phyloP scores from a whole-genome alignment of 371 early-diverging fungal species.

The Zychaea mexicana region DNA sequence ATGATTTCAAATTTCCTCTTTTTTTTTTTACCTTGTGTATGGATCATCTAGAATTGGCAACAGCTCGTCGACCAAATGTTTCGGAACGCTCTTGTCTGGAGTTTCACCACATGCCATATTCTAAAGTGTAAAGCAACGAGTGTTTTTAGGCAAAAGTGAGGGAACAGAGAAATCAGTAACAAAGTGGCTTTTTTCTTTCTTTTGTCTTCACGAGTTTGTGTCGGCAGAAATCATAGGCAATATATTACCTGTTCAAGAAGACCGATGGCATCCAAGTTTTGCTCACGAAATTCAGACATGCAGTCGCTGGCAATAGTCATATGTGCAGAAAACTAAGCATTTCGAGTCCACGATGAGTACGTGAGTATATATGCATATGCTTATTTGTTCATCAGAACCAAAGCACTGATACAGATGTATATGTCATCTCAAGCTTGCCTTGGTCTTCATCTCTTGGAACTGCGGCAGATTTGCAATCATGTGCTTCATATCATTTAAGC shows the following conservation, averaged over 20 bases:
- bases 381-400: not conserved
- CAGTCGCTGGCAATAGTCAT: conserved; percentile 92
- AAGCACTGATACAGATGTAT: too few relatives aligned
- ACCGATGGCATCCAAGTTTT: conserved; percentile 72
- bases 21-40: conserved; percentile 43
- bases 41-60: conserved; percentile 82
- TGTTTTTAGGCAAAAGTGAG: too few relatives aligned
- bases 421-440: conserved; percentile 33
- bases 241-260: conserved; percentile 76
- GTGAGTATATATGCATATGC: not conserved
- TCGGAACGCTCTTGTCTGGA: conserved; percentile 75
- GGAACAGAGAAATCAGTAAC: too few relatives aligned
- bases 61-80: conserved; percentile 80
- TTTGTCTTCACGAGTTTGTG: too few relatives aligned
- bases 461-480: conserved; percentile 90
- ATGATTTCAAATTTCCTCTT: not conserved
- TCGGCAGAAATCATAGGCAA: too few relatives aligned
- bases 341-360: too few relatives aligned
- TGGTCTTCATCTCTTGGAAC: conserved; percentile 89
- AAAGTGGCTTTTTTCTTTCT: too few relatives aligned
- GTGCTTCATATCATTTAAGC: conserved; percentile 86
- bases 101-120: conserved; percentile 91
- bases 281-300: conserved; percentile 74
- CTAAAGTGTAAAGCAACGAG: too few relatives aligned
- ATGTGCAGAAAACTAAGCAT: conserved; percentile 92